Conservation (phyloP, 257 asterid genomes). For the Nicotiana benthamiana region DNA sequence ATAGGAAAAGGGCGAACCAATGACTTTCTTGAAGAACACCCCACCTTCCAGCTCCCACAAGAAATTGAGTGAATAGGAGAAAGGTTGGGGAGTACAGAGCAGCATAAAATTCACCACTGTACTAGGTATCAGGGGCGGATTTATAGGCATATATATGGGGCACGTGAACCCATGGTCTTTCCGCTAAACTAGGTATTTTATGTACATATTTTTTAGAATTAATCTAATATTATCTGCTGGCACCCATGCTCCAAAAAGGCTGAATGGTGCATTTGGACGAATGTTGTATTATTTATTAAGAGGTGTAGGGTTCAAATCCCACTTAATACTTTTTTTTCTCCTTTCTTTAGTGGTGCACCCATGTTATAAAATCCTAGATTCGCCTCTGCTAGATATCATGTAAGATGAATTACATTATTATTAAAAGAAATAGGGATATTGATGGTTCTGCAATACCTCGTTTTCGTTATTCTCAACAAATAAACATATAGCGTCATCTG, state of each 20-base stretch:
- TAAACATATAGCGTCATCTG: conserved; percentile 84
- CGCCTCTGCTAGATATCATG: not conserved
- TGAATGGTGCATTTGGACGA: too few relatives aligned
- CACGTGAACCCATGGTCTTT: too few relatives aligned
- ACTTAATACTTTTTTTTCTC: too few relatives aligned
- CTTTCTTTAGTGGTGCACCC: too few relatives aligned
- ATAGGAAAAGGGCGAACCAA: not conserved
- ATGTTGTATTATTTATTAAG: too few relatives aligned
- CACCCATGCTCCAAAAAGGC: too few relatives aligned
- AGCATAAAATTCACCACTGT: not conserved
- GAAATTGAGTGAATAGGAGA: not conserved
- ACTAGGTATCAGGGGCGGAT: not conserved
- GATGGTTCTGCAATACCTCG: conserved; percentile 35
- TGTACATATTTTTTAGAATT: too few relatives aligned
- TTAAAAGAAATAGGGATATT: not conserved
- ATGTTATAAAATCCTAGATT: too few relatives aligned
- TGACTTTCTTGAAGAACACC: not conserved
- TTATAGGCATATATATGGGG: too few relatives aligned
- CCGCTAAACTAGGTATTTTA: too few relatives aligned
- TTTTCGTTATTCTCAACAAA: conserved; percentile 58
- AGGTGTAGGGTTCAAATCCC: too few relatives aligned
- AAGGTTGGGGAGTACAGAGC: not conserved
- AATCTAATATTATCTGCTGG: too few relatives aligned
- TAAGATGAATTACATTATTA: not conserved
- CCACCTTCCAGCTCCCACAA: not conserved